A percentile compares a stretch with the other conserved stretches of the same genome.
phyloP scores from a whole-genome alignment of 805 yeast genomes.

The Saccharomycopsis capsularis region DNA sequence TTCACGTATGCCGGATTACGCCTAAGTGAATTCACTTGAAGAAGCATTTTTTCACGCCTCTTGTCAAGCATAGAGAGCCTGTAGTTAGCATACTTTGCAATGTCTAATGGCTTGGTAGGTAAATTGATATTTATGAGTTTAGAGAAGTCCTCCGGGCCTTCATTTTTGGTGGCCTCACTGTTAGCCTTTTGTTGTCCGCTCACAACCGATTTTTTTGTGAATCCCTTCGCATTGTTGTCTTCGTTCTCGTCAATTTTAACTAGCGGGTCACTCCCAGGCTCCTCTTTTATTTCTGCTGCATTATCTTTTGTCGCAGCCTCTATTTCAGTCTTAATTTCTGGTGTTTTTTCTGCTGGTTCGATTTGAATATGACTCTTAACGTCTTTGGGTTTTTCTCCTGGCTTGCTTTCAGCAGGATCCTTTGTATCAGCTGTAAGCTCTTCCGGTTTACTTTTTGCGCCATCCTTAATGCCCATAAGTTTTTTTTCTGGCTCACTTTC shows the following conservation, averaged over 20 bases:
- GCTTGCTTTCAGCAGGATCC: neutral
- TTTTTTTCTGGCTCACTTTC: constrained; percentile 13
- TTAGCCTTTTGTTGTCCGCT: constrained; percentile 1
- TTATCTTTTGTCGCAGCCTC: constrained; percentile 11
- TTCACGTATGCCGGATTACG: constrained; percentile 5
- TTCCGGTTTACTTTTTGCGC: too few relatives aligned
- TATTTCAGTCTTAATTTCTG: too few relatives aligned
- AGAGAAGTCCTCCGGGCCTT: neutral
- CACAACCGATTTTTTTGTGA: too few relatives aligned
- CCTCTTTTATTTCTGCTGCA: constrained; percentile 17
- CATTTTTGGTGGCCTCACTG: neutral
- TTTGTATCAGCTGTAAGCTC: neutral
- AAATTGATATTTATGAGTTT: constrained; percentile 20
- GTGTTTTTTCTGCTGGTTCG: too few relatives aligned
- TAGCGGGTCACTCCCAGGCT: constrained; percentile 12
- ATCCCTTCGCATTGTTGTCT: neutral
- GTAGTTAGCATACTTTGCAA: constrained; percentile 48
- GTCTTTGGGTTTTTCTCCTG: neutral
- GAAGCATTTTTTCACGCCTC: constrained; percentile 22
- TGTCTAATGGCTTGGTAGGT: constrained; percentile 37
- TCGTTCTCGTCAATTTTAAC: constrained; percentile 4
- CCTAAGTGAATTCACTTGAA: constrained; percentile 6
- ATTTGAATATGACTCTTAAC: neutral
- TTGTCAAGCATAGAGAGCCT: constrained; percentile 35
- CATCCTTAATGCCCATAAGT: too few relatives aligned